A percentile compares a stretch with the other conserved stretches of the same genome.
Conservation (phyloP, 1,139 yeast species). For the Diutina mesorugosa region DNA sequence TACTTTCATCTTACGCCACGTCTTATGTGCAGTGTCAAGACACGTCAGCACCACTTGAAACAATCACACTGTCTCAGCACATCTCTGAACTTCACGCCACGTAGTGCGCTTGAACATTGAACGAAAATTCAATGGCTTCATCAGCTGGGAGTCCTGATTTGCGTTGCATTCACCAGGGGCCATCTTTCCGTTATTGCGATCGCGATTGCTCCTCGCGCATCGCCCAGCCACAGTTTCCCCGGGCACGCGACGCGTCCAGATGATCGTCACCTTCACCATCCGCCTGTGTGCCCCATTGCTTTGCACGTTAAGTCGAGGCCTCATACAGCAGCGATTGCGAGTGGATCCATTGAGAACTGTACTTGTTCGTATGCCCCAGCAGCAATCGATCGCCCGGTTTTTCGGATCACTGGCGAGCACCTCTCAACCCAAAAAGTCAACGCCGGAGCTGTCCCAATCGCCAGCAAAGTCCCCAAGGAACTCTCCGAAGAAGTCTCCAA, state of each 20-base stretch:
- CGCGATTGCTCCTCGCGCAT: no score
- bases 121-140: no score
- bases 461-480: background rate
- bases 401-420: background rate
- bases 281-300: background rate
- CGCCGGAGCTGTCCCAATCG: background rate
- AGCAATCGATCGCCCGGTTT: slow-evolving; percentile 1
- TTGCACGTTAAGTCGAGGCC: background rate
- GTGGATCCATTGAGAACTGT: background rate
- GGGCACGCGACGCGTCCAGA: background rate
- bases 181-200: no score
- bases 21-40: no score
- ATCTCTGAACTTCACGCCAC: no score
- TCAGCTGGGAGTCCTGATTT: no score
- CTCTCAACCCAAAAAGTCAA: background rate
- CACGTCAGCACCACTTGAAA: no score
- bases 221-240: no score
- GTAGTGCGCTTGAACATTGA: no score
- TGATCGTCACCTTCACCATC: background rate
- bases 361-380: background rate
- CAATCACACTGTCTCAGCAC: no score
- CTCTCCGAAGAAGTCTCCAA: background rate
- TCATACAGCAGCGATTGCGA: background rate
- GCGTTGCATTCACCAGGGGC: no score
- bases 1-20: no score